phyloP scores from a whole-genome alignment of 495 filamentous ascomycete species.

The Podospora conica region DNA sequence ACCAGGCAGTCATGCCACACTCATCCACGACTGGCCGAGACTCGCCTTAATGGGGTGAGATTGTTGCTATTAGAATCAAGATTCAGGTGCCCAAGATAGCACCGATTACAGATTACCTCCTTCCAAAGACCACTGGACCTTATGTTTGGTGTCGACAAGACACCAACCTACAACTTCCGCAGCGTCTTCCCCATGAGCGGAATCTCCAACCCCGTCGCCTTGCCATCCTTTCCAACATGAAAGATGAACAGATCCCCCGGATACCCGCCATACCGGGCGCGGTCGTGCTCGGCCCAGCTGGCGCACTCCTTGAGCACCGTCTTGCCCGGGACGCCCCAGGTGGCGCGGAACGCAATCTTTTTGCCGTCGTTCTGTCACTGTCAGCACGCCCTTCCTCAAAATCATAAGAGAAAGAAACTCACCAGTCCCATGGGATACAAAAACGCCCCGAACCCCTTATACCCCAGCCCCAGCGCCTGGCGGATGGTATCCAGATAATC shows the following conservation, averaged over 20 bases:
- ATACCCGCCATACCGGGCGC: slow-evolving; percentile 3
- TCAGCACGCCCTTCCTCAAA: background rate
- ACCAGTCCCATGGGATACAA: slow-evolving; percentile 13
- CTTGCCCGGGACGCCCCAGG: background rate
- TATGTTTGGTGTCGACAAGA: too few relatives aligned
- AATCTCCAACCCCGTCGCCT: slow-evolving; percentile 11
- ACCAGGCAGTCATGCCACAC: too few relatives aligned
- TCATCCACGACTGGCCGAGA: too few relatives aligned
- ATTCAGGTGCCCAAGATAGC: too few relatives aligned
- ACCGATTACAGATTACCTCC: background rate
- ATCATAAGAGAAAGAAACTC: background rate
- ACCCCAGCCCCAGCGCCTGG: background rate
- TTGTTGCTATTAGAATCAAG: background rate
- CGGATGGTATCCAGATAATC: background rate
- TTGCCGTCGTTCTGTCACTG: background rate
- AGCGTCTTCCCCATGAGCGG: slow-evolving; percentile 7
- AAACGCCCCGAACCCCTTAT: slow-evolving; percentile 6
- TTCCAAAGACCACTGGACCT: background rate
- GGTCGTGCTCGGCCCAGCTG: slow-evolving; percentile 9
- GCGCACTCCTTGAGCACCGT: slow-evolving; percentile 1
- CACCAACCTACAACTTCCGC: background rate
- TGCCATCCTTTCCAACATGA: slow-evolving; percentile 6
- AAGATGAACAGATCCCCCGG: slow-evolving; percentile 15
- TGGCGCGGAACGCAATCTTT: slow-evolving; percentile 8
- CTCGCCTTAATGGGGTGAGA: background rate